Evolutionary conservation across 2,329 filamentous ascomycete genomes (phyloP).

Genomic region (Phymatotrichopsis omnivora): DNA sequence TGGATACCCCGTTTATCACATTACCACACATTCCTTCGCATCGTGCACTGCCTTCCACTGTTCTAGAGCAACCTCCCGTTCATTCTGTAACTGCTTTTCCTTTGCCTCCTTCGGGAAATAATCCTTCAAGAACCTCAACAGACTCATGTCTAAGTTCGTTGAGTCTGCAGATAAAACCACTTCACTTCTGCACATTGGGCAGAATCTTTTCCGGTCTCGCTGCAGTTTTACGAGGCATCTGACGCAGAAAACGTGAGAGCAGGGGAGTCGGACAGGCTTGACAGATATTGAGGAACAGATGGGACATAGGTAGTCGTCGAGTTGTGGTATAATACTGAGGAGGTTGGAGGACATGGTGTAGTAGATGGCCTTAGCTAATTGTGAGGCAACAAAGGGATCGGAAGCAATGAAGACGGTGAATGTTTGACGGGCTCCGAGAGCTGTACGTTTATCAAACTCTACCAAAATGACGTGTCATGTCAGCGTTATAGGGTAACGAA

Average conservation of each 20-base stretch:
- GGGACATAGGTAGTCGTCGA: constrained; percentile 77
- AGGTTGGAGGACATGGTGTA: constrained; percentile 63
- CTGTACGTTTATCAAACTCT: constrained; percentile 83
- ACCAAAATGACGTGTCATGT: constrained; percentile 6
- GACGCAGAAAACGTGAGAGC: constrained; percentile 72
- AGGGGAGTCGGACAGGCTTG: constrained; percentile 66
- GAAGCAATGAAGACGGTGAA: constrained; percentile 52
- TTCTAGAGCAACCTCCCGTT: constrained; percentile 63
- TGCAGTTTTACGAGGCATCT: constrained; percentile 74
- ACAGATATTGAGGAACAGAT: constrained; percentile 72
- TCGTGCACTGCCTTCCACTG: constrained; percentile 48
- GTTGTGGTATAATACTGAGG: constrained; percentile 61
- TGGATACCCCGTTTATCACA: too few relatives aligned
- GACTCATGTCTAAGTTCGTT: constrained; percentile 56
- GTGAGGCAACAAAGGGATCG: constrained; percentile 52
- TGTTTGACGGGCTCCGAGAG: constrained; percentile 54
- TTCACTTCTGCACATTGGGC: constrained; percentile 64
- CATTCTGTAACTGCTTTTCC: constrained; percentile 59
- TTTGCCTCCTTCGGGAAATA: constrained; percentile 66
- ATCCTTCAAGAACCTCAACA: constrained; percentile 59
- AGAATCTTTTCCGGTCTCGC: constrained; percentile 54
- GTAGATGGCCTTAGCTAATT: constrained; percentile 65
- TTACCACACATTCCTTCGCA: constrained; percentile 48
- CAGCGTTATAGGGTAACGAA: neutral
- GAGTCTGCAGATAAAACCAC: constrained; percentile 61